Conservation (phyloP, 345 rosid genomes). For the Cardamine occulta region DNA sequence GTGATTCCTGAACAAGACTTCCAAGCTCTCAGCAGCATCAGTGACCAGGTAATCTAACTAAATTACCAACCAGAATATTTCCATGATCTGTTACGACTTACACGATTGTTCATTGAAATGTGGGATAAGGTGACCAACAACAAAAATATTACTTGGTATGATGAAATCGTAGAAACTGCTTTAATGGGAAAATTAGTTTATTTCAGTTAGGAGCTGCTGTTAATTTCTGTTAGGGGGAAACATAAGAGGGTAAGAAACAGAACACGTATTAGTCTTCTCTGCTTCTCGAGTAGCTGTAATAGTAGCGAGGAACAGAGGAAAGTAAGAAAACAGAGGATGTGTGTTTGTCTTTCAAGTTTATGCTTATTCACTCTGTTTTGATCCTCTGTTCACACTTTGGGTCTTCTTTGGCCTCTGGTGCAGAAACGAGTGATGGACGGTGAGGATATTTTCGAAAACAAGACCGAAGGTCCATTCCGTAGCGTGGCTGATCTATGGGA, state of each 20-base stretch:
- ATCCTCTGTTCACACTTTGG: conserved; percentile 6
- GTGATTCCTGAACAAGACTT: conserved; percentile 56
- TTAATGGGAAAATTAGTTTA: background rate
- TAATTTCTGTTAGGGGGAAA: background rate
- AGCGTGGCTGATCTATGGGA: conserved; percentile 67
- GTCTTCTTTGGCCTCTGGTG: background rate
- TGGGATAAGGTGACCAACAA: too few relatives aligned
- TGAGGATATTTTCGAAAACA: conserved; percentile 52
- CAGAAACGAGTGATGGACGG: conserved; percentile 59
- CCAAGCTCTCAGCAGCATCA: conserved; percentile 47
- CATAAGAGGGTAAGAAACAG: background rate
- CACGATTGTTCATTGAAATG: too few relatives aligned
- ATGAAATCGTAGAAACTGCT: background rate
- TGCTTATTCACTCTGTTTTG: conserved; percentile 4
- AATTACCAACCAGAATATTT: background rate
- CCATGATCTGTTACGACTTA: background rate
- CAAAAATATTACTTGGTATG: too few relatives aligned
- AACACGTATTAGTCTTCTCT: background rate
- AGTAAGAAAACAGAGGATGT: background rate
- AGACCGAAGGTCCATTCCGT: conserved; percentile 49
- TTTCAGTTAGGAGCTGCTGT: background rate
- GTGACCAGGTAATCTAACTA: conserved; percentile 40
- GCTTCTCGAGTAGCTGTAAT: background rate
- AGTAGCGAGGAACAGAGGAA: background rate
- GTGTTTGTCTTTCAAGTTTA: background rate